Evolutionary conservation across 305 asterid species (phyloP).

Genomic region (Fraxinus ornus): DNA sequence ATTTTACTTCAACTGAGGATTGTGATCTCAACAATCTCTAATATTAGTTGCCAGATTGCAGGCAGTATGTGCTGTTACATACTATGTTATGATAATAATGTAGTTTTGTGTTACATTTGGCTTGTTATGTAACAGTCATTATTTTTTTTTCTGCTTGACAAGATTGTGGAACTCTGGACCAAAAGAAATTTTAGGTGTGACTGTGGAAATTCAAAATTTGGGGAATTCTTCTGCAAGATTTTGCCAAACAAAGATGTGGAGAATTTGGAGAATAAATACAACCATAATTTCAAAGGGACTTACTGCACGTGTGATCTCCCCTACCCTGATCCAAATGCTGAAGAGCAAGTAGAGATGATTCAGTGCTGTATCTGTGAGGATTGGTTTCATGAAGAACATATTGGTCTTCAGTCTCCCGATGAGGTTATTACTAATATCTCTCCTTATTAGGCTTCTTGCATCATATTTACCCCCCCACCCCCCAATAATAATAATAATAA

Average conservation of each 20-base stretch:
- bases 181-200: conserved; percentile 93
- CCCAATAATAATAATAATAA: too few relatives aligned
- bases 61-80: not conserved
- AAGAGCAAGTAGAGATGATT: conserved; percentile 88
- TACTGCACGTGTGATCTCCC: conserved; percentile 93
- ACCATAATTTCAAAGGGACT: conserved; percentile 77
- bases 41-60: not conserved
- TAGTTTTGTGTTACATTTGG: not conserved
- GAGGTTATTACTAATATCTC: conserved; percentile 48
- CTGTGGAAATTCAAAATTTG: conserved; percentile 97
- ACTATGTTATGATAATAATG: not conserved
- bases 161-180: conserved; percentile 96
- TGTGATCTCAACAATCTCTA: not conserved
- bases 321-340: conserved; percentile 93
- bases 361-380: conserved; percentile 96
- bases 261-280: conserved; percentile 59
- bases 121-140: not conserved
- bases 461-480: not conserved
- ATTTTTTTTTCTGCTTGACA: conserved; percentile 15
- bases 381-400: conserved; percentile 98
- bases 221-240: conserved; percentile 85
- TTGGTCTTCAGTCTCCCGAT: conserved; percentile 62
- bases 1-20: not conserved
- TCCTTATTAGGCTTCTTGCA: not conserved
- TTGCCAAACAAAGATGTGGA: conserved; percentile 76